Conservation (phyloP, 148 eudicot genomes). For the Rhododendron williamsianum region DNA sequence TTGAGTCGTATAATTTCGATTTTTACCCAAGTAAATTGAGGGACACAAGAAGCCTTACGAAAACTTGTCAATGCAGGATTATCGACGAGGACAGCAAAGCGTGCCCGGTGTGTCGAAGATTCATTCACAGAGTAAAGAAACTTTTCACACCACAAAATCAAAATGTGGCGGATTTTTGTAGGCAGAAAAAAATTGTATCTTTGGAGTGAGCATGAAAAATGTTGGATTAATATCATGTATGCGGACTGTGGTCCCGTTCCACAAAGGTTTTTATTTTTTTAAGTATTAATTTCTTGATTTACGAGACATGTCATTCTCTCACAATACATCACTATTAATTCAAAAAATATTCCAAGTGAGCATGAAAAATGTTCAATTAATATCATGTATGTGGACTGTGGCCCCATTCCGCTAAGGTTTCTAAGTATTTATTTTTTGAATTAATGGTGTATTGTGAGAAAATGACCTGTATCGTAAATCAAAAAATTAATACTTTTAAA, state of each 20-base stretch:
- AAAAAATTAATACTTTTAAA: no score
- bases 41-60: not conserved
- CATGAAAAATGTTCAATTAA: not conserved
- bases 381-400: not conserved
- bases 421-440: no score
- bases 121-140: slow-evolving; percentile 29
- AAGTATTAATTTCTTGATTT: no score
- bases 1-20: not conserved
- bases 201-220: not conserved
- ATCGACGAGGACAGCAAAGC: slow-evolving; percentile 25
- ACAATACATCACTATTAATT: no score
- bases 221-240: not conserved
- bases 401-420: no score
- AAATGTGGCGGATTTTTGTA: not conserved
- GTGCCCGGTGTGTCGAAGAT: slow-evolving; percentile 37
- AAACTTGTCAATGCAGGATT: slow-evolving; percentile 26
- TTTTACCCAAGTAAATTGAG: not conserved
- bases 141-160: not conserved
- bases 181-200: not conserved
- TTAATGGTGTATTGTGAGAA: no score
- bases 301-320: no score
- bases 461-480: no score
- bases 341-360: not conserved
- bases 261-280: no score
- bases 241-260: not conserved